phyloP scores from a whole-genome alignment of 2,329 filamentous ascomycete species.

The Tolypocladium album region DNA sequence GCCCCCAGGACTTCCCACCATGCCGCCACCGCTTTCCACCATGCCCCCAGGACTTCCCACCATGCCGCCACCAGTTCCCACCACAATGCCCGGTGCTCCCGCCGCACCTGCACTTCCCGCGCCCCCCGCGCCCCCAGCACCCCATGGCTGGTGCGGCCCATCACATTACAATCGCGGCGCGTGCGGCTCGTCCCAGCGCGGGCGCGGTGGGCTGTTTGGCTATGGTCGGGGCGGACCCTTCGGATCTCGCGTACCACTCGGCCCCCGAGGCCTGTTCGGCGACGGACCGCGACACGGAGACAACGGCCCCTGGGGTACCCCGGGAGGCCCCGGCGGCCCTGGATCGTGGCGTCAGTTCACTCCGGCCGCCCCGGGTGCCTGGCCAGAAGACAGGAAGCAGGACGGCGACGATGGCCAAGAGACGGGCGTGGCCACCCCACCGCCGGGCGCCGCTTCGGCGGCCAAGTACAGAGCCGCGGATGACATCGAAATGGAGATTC shows the following conservation, averaged over 20 bases:
- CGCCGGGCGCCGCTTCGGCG: conserved; percentile 14
- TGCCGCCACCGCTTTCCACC: neutral
- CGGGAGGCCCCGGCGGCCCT: neutral
- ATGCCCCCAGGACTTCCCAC: no score
- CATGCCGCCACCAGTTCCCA: conserved; percentile 1
- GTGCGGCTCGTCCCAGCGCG: neutral
- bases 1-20: no score
- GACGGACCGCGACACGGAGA: neutral
- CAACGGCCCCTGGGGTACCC: neutral
- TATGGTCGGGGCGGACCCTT: neutral
- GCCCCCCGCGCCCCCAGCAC: neutral
- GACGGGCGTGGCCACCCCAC: conserved; percentile 2
- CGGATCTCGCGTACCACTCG: neutral
- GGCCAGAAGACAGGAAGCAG: conserved; percentile 19
- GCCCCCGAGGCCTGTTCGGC: neutral
- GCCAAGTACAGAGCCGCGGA: conserved; percentile 26
- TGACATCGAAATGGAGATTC: conserved; percentile 22
- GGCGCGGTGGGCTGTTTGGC: neutral
- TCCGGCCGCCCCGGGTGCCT: conserved; percentile 17
- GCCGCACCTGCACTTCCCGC: neutral
- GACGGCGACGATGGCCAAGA: conserved; percentile 4
- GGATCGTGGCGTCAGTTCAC: neutral
- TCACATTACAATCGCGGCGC: neutral
- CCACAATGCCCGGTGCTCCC: neutral
- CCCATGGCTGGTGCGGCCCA: neutral